phyloP scores from a whole-genome alignment of 2,329 filamentous ascomycete genomes.

The Ceratocystis huliohia region DNA sequence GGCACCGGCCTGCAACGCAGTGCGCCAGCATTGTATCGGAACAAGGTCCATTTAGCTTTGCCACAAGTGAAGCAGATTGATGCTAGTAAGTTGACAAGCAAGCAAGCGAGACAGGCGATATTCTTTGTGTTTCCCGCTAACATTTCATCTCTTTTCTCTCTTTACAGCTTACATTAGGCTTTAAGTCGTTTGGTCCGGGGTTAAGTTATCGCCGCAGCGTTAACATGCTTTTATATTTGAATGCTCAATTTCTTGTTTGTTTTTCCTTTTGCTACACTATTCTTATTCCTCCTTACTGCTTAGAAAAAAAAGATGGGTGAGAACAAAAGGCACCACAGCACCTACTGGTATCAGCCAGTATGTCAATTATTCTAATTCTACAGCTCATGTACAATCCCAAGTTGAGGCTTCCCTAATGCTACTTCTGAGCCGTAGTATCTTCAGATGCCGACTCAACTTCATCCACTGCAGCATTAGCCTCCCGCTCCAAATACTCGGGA shows the following conservation, averaged over 20 bases:
- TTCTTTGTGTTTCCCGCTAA: neutral
- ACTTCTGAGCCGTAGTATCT: neutral
- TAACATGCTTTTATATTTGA: neutral
- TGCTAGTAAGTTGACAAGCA: constrained; percentile 59
- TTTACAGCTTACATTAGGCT: neutral
- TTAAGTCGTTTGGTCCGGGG: neutral
- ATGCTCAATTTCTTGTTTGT: neutral
- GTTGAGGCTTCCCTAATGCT: neutral
- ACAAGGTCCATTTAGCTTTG: constrained; percentile 79
- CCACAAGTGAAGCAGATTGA: constrained; percentile 89
- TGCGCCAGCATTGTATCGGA: constrained; percentile 75
- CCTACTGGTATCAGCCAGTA: no score
- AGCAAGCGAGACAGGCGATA: neutral
- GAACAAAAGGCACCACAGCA: no score
- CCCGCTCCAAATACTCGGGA: constrained; percentile 33
- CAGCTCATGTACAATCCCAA: neutral
- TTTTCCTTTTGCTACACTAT: no score
- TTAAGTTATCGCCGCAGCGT: neutral
- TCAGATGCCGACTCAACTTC: constrained; percentile 2
- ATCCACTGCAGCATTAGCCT: constrained; percentile 15
- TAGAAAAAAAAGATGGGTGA: no score
- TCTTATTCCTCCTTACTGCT: no score
- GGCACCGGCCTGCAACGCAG: constrained; percentile 77
- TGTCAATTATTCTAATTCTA: neutral
- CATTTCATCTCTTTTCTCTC: neutral